phyloP scores from a whole-genome alignment of 1,284 basidiomycete species.

The Singerocomus inundabilis region DNA sequence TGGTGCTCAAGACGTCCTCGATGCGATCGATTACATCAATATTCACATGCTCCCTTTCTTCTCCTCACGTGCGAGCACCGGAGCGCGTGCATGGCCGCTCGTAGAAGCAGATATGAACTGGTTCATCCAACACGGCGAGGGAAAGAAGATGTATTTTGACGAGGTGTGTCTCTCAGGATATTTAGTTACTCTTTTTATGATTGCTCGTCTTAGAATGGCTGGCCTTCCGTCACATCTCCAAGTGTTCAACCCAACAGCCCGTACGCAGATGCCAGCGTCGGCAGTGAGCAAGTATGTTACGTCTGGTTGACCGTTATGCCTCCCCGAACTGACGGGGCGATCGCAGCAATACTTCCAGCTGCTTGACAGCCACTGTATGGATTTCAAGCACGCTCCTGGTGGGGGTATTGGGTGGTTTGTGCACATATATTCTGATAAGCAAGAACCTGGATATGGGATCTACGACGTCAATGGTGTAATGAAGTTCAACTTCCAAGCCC shows the following conservation, averaged over 20 bases:
- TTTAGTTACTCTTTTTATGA: background rate
- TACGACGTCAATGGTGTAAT: slow-evolving; percentile 44
- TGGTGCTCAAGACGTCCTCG: slow-evolving; percentile 56
- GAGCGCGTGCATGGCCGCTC: slow-evolving; percentile 52
- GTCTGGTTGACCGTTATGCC: background rate
- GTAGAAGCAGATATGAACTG: slow-evolving; percentile 58
- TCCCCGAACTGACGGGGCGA: slow-evolving; percentile 17
- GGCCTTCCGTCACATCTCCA: slow-evolving; percentile 61
- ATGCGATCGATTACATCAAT: slow-evolving; percentile 65
- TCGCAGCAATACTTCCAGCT: slow-evolving; percentile 50
- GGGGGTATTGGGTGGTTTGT: slow-evolving; percentile 80
- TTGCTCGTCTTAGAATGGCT: slow-evolving; percentile 54
- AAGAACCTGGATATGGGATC: slow-evolving; percentile 68
- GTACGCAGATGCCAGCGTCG: slow-evolving; percentile 52
- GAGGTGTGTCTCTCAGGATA: slow-evolving; percentile 41
- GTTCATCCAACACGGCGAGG: slow-evolving; percentile 56
- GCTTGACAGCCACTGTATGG: slow-evolving; percentile 60
- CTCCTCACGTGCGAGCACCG: slow-evolving; percentile 41
- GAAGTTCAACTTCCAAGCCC: slow-evolving; percentile 58
- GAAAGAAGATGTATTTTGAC: slow-evolving; percentile 72
- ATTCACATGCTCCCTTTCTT: slow-evolving; percentile 79
- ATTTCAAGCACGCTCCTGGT: slow-evolving; percentile 55
- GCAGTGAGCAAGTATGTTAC: slow-evolving; percentile 51
- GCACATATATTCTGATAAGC: slow-evolving; percentile 67
- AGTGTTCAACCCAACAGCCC: slow-evolving; percentile 58